A percentile compares a stretch with the other conserved stretches of the same genome.
Conservation (phyloP, 371 early-diverging fungal species). For the Apophysomyces ossiformis region DNA sequence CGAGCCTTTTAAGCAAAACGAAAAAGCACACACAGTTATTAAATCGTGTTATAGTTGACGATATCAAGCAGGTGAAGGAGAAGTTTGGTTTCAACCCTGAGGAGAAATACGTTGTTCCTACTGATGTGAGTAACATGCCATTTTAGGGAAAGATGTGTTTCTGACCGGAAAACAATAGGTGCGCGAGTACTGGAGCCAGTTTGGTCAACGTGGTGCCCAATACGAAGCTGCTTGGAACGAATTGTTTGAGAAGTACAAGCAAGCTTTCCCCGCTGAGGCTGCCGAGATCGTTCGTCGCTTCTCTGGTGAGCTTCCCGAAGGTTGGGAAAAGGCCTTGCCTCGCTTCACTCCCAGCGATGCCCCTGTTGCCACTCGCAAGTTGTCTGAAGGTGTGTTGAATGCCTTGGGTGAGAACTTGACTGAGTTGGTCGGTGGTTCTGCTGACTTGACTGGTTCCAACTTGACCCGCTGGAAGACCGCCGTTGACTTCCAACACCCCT, state of each 20-base stretch:
- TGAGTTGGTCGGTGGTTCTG: conserved; percentile 94
- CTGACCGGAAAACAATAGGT: conserved; percentile 31
- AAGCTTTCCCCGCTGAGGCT: conserved; percentile 62
- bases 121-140: conserved; percentile 16
- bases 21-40: conserved; percentile 60
- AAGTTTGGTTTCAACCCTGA: conserved; percentile 83
- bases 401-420: conserved; percentile 75
- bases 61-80: conserved; percentile 82
- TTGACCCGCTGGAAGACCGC: conserved; percentile 90
- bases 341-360: conserved; percentile 75
- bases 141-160: neutral
- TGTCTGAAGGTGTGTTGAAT: conserved; percentile 80
- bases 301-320: conserved; percentile 69
- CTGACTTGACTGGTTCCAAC: conserved; percentile 96
- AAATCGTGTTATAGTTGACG: conserved; percentile 70
- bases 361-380: conserved; percentile 84
- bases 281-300: conserved; percentile 79
- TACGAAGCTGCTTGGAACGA: conserved; percentile 74
- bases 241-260: conserved; percentile 62
- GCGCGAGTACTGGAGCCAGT: conserved; percentile 64
- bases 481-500: conserved; percentile 86
- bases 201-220: conserved; percentile 60
- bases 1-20: neutral
- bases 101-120: conserved; percentile 70
- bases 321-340: conserved; percentile 72